Percentiles rank a stretch among this genome's conserved stretches.
These are phyloP conservation scores for Quercus robur DNA, from an alignment of 306 rosid species.

Conservation along the genomic window DNA sequence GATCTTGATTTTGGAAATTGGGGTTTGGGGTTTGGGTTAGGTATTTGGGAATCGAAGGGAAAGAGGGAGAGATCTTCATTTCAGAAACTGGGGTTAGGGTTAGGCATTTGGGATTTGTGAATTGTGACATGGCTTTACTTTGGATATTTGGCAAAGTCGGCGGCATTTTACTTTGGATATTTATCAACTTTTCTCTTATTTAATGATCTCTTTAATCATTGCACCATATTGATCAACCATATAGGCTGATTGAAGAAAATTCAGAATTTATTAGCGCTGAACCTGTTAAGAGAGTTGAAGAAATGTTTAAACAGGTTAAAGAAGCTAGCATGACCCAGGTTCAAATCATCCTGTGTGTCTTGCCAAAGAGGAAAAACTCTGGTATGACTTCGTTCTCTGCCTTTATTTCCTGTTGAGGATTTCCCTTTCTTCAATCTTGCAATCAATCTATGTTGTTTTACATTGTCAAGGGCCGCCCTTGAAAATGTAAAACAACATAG, in stretches of 20 bases:
- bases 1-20: too few relatives aligned
- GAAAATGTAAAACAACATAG: slow-evolving; percentile 9
- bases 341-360: slow-evolving; percentile 85
- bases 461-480: slow-evolving; percentile 67
- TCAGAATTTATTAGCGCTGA: too few relatives aligned
- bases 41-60: too few relatives aligned
- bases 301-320: slow-evolving; percentile 58
- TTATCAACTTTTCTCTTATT: slow-evolving; percentile 21
- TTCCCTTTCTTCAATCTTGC: not conserved
- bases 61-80: too few relatives aligned
- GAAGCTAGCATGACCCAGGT: slow-evolving; percentile 48
- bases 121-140: too few relatives aligned
- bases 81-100: too few relatives aligned
- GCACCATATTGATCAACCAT: slow-evolving; percentile 79
- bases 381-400: slow-evolving; percentile 38
- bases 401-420: not conserved
- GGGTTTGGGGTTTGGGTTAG: too few relatives aligned
- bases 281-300: slow-evolving; percentile 53
- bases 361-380: slow-evolving; percentile 75
- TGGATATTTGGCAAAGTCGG: too few relatives aligned
- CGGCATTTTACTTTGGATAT: not conserved
- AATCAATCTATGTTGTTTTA: slow-evolving; percentile 7
- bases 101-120: too few relatives aligned
- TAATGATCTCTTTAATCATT: slow-evolving; percentile 19
- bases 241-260: slow-evolving; percentile 46